phyloP scores from a whole-genome alignment of 371 early-diverging fungal species.

The Circinella umbellata region DNA sequence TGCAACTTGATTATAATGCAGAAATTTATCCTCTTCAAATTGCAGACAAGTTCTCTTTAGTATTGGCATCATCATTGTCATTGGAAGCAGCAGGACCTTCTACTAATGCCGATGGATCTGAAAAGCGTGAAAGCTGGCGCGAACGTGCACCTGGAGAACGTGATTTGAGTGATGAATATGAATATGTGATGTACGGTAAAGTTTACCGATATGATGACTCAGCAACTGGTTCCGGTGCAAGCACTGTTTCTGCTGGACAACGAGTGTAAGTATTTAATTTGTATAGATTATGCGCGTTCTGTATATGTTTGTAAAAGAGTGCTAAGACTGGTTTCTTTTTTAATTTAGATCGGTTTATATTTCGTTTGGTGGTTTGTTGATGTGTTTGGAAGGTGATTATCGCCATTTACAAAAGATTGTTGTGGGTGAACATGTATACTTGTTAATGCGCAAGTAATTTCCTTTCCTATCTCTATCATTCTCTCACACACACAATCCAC shows the following conservation, averaged over 20 bases:
- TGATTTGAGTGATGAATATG: slow-evolving; percentile 92
- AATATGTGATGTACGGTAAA: slow-evolving; percentile 97
- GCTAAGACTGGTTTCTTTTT: neutral
- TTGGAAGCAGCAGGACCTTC: slow-evolving; percentile 36
- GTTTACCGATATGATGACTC: slow-evolving; percentile 93
- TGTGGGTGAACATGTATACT: slow-evolving; percentile 87
- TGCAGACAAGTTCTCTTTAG: slow-evolving; percentile 84
- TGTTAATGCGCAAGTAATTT: slow-evolving; percentile 81
- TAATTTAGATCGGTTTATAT: slow-evolving; percentile 75
- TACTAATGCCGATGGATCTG: slow-evolving; percentile 37
- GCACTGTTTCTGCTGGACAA: slow-evolving; percentile 36
- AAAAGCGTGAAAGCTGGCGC: slow-evolving; percentile 65
- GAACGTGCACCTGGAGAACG: slow-evolving; percentile 68
- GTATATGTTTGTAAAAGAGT: neutral
- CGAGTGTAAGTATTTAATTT: slow-evolving; percentile 70
- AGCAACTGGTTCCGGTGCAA: slow-evolving; percentile 43
- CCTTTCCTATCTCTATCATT: neutral
- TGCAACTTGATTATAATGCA: slow-evolving; percentile 90
- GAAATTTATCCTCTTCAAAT: slow-evolving; percentile 90
- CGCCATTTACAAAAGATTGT: slow-evolving; percentile 81
- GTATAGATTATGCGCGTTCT: too few species aligned
- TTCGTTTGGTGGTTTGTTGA: slow-evolving; percentile 93
- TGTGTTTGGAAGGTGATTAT: slow-evolving; percentile 90
- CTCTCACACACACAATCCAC: neutral
- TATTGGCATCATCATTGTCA: slow-evolving; percentile 80